A percentile compares a stretch with the other conserved stretches of the same genome.
These are phyloP conservation scores for Crinitomyces ghanaensis DNA, from an alignment of 805 yeast species.

Conservation along the genomic window DNA sequence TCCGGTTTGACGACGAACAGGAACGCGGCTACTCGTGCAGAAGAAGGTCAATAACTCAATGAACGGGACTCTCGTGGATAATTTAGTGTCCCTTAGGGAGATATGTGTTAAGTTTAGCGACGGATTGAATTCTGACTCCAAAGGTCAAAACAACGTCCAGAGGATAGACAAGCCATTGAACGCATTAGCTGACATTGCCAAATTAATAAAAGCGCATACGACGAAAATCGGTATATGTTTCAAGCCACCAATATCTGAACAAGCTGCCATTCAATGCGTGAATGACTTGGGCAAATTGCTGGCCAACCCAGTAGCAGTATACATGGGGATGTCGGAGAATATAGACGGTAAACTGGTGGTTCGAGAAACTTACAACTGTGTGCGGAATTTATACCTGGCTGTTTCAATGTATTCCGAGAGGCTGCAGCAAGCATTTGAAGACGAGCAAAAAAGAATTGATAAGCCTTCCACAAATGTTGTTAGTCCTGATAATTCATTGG, in stretches of 20 bases:
- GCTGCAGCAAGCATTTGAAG: constrained; percentile 7
- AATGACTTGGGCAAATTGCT: constrained; percentile 23
- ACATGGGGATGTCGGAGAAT: constrained; percentile 1
- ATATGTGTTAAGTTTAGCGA: too few species aligned
- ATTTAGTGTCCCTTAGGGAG: too few species aligned
- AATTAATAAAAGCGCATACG: constrained; percentile 58
- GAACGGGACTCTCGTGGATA: too few species aligned
- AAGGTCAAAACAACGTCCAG: too few species aligned
- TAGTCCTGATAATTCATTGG: constrained; percentile 41
- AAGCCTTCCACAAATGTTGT: constrained; percentile 3
- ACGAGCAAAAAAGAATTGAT: constrained; percentile 8
- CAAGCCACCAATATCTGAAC: constrained; percentile 42
- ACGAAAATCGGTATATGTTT: constrained; percentile 67
- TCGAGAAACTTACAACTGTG: constrained; percentile 1
- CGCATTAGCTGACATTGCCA: constrained; percentile 49
- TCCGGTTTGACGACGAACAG: too few species aligned
- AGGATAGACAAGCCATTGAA: constrained; percentile 37
- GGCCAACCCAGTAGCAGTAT: constrained; percentile 1
- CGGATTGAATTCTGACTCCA: too few species aligned
- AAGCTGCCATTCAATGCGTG: constrained; percentile 40
- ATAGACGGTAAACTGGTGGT: not conserved
- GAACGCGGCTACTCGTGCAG: too few species aligned
- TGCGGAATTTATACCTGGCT: not conserved
- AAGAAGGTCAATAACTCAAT: too few species aligned
- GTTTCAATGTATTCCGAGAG: constrained; percentile 10